Conservation (phyloP, 108 stramenopile species). For the Tribonema minus region DNA sequence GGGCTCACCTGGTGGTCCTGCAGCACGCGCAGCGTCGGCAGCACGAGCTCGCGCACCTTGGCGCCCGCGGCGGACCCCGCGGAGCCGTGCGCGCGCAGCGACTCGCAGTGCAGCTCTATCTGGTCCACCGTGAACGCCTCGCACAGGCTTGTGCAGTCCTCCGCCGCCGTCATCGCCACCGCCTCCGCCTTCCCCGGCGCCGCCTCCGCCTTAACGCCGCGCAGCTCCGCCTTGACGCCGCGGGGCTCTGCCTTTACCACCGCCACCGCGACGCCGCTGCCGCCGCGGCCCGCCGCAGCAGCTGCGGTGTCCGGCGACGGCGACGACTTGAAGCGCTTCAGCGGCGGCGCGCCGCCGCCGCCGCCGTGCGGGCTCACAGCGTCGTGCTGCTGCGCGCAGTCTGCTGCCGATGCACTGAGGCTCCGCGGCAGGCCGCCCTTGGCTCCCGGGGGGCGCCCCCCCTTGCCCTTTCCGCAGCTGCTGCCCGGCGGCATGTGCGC, state of each 20-base stretch:
- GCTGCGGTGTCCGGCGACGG: no score
- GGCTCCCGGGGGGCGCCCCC: background rate
- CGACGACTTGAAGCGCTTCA: no score
- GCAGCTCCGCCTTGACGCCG: no score
- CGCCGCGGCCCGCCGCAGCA: no score
- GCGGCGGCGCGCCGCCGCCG: background rate
- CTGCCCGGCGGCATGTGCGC: no score
- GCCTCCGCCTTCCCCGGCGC: no score
- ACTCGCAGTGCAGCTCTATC: conserved; percentile 73
- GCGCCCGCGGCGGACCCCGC: background rate
- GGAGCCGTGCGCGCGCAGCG: no score
- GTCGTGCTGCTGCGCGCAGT: background rate
- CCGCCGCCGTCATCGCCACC: conserved; percentile 13
- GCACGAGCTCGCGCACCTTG: background rate
- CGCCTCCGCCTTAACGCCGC: no score
- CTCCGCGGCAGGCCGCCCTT: conserved; percentile 89
- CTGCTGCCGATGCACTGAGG: conserved; percentile 67
- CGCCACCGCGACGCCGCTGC: no score
- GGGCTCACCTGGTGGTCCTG: no score
- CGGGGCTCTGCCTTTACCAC: no score
- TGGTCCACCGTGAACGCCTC: conserved; percentile 84
- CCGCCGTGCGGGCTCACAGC: background rate
- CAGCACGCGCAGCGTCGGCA: no score
- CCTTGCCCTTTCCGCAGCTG: background rate
- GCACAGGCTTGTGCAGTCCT: conserved; percentile 86